Base-by-base conservation (phyloP, 2,329 filamentous ascomycete genomes). In the Ampelomyces quisqualis region DNA sequence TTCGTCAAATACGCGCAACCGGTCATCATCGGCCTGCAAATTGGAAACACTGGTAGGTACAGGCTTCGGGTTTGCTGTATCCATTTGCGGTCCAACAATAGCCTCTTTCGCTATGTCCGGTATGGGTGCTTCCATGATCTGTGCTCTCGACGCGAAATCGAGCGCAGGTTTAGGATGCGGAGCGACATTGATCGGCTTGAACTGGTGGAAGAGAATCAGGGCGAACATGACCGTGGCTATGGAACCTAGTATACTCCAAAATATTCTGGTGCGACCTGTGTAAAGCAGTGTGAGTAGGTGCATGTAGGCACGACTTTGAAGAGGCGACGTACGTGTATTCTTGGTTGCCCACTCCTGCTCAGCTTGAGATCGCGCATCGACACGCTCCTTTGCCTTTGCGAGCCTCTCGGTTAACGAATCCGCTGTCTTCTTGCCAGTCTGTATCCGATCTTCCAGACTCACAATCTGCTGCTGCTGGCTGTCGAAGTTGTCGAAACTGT, bases 281-380 rank as follows among this genome's bases (percentile, higher is more conserved):
- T 28, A 14, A 5, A 18, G 11, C 4, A 9, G 18, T 26, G 32
- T 34, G 3, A 34, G 22, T 24, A 18, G 13, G 19, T 34, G 9
- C 7, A 15, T 6, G 14, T 20, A 3, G 14, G 19, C 14, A 18
- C 5, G 4, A 9, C 21, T 24, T 26, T 14, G 26, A 11, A 8
- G 14, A 18, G 11, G 22, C 14, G 32, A 15, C 60, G 9, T 61
- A 67, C 65, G 55, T 15, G 82, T 60, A 7, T 56, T 86, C 55
- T 74, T 80, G 56, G 85, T 81, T 67, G 86, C 80, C 75, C 83
- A 85, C 55, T 82, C 79, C 33, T 72, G 74, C 65, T 90, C 86
- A 2, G 79, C 76, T 40, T 73, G 75, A 62, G 87, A 84, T 77
- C 85, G 87, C 19, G 73, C 71, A 60, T 86, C 83, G 10, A 90